Percentiles rank a stretch among this genome's conserved stretches.
These are phyloP conservation scores for Psilocybe azurescens DNA, from an alignment of 768 basidiomycete genomes.

Conservation along the genomic window DNA sequence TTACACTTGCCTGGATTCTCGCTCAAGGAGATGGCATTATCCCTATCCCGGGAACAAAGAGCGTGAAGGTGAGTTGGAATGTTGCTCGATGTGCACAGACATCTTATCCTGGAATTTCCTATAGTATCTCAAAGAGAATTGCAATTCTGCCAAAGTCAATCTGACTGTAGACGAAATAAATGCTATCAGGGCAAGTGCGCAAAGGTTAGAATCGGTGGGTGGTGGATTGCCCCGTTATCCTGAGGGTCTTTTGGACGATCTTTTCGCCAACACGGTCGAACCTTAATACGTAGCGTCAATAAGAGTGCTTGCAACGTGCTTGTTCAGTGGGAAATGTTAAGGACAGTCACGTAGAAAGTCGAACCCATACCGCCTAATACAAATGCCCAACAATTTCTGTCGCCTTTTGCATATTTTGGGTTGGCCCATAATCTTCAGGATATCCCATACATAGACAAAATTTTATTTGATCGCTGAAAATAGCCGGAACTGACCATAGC, in stretches of 20 bases:
- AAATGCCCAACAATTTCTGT: no score
- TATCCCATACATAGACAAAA: no score
- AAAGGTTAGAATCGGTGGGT: constrained; percentile 29
- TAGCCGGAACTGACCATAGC: no score
- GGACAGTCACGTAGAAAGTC: no score
- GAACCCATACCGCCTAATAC: no score
- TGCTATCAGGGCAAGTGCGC: constrained; percentile 37
- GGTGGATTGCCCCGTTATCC: constrained; percentile 38
- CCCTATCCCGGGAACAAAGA: constrained; percentile 51
- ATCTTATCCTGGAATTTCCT: not conserved
- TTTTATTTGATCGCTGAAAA: no score
- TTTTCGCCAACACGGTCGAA: constrained; percentile 38
- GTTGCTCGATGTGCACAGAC: not conserved
- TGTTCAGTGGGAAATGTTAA: no score
- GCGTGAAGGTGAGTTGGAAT: constrained; percentile 32
- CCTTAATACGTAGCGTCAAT: not conserved
- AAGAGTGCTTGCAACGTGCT: no score
- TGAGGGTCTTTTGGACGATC: constrained; percentile 16
- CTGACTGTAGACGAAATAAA: constrained; percentile 39
- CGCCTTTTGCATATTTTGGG: no score
- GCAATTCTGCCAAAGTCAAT: constrained; percentile 34
- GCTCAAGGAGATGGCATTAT: constrained; percentile 49
- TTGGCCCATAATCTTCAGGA: no score
- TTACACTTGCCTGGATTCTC: constrained; percentile 52
- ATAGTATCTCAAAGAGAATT: constrained; percentile 48